Conservation (phyloP, 768 basidiomycete species). For the Lactarius vividus region DNA sequence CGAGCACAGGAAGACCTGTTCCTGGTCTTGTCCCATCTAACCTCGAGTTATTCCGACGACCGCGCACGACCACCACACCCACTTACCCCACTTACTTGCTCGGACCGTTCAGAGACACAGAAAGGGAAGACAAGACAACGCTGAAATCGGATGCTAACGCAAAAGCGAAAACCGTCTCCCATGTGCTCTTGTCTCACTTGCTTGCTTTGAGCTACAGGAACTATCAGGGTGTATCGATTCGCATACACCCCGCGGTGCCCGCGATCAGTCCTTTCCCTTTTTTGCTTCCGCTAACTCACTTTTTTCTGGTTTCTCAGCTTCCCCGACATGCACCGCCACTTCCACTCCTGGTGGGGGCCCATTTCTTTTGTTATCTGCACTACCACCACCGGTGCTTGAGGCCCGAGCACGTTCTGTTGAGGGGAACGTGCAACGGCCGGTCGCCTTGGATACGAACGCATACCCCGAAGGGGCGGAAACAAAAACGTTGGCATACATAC, state of each 20-base stretch:
- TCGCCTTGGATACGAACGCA: constrained; percentile 24
- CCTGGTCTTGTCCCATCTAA: constrained; percentile 8
- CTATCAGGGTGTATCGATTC: neutral
- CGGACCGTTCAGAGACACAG: neutral
- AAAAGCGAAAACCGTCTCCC: neutral
- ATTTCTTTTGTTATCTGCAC: neutral
- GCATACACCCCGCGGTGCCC: neutral
- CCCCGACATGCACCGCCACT: constrained; percentile 17
- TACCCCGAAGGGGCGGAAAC: constrained; percentile 15
- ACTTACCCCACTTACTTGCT: neutral
- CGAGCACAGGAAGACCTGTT: neutral
- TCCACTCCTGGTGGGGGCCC: neutral
- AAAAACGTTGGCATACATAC: constrained; percentile 20
- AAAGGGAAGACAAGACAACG: neutral
- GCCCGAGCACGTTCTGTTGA: neutral
- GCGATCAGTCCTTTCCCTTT: neutral
- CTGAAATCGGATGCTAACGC: neutral
- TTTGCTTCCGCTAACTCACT: constrained; percentile 1
- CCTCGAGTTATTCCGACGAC: neutral
- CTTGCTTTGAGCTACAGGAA: neutral
- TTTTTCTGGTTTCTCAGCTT: neutral
- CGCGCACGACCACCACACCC: neutral
- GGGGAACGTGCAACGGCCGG: constrained; percentile 14
- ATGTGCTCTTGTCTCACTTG: neutral
- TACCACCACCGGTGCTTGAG: constrained; percentile 9